phyloP scores from a whole-genome alignment of 805 yeast species.

The Candida quercuum region DNA sequence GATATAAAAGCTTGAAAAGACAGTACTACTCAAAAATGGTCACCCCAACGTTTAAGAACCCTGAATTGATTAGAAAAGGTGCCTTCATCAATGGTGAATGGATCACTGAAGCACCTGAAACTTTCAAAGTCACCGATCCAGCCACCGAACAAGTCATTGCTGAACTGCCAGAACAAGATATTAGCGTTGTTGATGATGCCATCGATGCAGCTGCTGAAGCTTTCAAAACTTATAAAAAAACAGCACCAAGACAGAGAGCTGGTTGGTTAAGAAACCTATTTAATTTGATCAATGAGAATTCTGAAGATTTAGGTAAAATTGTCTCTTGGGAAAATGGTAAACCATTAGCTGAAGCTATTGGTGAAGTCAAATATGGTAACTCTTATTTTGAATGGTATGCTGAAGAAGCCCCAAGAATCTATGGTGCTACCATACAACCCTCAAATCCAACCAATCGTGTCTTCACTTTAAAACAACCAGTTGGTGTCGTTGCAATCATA shows the following conservation, averaged over 20 bases:
- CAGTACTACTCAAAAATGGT: slow-evolving; percentile 4
- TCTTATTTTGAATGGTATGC: slow-evolving; percentile 88
- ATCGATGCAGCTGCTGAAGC: slow-evolving; percentile 43
- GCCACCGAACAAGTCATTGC: slow-evolving; percentile 58
- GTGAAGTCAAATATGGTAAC: slow-evolving; percentile 56
- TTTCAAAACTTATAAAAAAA: slow-evolving; percentile 39
- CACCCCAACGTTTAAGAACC: slow-evolving; percentile 35
- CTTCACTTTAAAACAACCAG: slow-evolving; percentile 50
- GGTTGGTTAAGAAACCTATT: slow-evolving; percentile 44
- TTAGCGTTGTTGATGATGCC: slow-evolving; percentile 53
- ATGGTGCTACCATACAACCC: slow-evolving; percentile 56
- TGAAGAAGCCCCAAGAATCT: slow-evolving; percentile 52
- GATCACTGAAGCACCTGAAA: slow-evolving; percentile 38
- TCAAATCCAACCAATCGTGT: slow-evolving; percentile 44
- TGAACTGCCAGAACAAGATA: slow-evolving; percentile 55
- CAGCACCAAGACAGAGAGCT: slow-evolving; percentile 46
- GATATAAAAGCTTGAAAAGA: too few relatives aligned
- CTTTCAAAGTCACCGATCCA: slow-evolving; percentile 71
- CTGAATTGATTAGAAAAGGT: slow-evolving; percentile 49
- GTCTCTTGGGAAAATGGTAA: slow-evolving; percentile 60
- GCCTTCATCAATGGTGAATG: slow-evolving; percentile 74
- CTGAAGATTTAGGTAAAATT: slow-evolving; percentile 51
- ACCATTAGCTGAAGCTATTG: slow-evolving; percentile 45
- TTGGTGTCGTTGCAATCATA: slow-evolving; percentile 59
- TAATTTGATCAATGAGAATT: slow-evolving; percentile 47